Conservation (phyloP, 1,284 basidiomycete species). For the Tilletia walkeri region DNA sequence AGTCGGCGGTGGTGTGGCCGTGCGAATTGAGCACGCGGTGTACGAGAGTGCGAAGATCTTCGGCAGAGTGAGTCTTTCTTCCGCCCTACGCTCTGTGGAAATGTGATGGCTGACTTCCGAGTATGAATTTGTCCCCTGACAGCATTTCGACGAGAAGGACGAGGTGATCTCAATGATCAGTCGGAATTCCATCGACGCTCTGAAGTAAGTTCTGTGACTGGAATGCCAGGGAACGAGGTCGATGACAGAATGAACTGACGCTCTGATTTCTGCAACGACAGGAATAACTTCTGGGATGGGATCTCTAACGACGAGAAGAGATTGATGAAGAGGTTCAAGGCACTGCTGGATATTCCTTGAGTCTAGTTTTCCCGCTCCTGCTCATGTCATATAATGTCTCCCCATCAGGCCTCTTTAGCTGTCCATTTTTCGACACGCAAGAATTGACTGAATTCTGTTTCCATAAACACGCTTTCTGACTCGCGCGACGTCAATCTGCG, state of each 20-base stretch:
- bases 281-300: conserved; percentile 84
- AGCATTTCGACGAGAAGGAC: conserved; percentile 94
- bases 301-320: conserved; percentile 90
- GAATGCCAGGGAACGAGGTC: conserved; percentile 26
- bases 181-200: conserved; percentile 86
- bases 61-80: conserved; percentile 24
- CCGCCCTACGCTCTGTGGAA: neutral
- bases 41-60: conserved; percentile 84
- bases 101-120: no score
- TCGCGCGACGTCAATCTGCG: no score
- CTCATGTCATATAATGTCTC: neutral
- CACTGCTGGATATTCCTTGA: conserved; percentile 64
- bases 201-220: conserved; percentile 65
- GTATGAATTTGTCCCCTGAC: conserved; percentile 35
- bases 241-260: neutral
- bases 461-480: no score
- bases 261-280: conserved; percentile 23
- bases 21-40: conserved; percentile 96
- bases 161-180: conserved; percentile 87
- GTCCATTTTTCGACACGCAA: no score
- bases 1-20: conserved; percentile 90
- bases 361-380: neutral
- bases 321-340: conserved; percentile 87
- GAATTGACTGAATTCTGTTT: no score
- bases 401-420: neutral